Conservation (phyloP, 2,329 filamentous ascomycete genomes). For the Alternaria sp. region DNA sequence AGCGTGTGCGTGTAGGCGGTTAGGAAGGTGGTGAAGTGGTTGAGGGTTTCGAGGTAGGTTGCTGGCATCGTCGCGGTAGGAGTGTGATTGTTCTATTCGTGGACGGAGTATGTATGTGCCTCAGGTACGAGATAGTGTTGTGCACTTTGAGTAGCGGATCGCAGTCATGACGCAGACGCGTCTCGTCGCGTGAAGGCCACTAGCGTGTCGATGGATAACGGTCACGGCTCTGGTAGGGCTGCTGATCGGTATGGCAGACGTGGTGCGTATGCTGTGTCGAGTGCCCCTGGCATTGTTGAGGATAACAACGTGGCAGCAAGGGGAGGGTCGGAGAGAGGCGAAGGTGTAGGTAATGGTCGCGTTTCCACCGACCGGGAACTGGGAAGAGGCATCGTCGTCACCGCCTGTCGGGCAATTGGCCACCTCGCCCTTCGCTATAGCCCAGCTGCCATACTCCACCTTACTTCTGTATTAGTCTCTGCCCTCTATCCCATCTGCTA, state of each 20-base stretch:
- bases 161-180: slow-evolving; percentile 8
- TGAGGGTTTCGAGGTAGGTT: slow-evolving; percentile 60
- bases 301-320: slow-evolving; percentile 6
- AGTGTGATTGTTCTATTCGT: background rate
- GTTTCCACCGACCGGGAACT: slow-evolving; percentile 4
- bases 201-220: slow-evolving; percentile 2
- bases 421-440: background rate
- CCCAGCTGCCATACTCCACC: background rate
- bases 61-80: slow-evolving; percentile 27
- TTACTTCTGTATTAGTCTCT: background rate
- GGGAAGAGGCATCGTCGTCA: background rate
- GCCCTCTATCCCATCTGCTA: background rate
- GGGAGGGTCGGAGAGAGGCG: background rate
- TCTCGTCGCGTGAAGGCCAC: slow-evolving; percentile 12
- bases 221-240: background rate
- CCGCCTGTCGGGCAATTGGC: background rate
- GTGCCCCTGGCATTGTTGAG: slow-evolving; percentile 5
- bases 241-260: slow-evolving; percentile 1
- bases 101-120: background rate
- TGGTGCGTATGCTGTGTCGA: slow-evolving; percentile 7
- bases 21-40: slow-evolving; percentile 78
- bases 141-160: background rate
- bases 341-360: background rate
- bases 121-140: background rate
- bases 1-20: slow-evolving; percentile 85